Evolutionary conservation across 305 asterid genomes (phyloP).

Genomic region (Fraxinus angustifolia): DNA sequence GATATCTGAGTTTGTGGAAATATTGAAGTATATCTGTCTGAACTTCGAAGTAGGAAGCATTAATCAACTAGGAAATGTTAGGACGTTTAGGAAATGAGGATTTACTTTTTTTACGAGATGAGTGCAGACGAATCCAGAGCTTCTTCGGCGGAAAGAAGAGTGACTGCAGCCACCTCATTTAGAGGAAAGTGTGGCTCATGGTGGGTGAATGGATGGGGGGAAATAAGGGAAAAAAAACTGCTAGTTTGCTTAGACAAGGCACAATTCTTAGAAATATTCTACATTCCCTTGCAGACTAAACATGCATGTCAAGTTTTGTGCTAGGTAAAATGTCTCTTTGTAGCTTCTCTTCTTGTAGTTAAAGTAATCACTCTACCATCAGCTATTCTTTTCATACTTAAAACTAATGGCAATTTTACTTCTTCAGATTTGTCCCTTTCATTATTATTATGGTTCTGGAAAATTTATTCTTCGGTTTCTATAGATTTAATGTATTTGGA

Average conservation of each 20-base stretch:
- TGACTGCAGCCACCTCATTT: conserved; percentile 90
- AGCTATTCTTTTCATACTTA: conserved; percentile 26
- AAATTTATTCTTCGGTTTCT: neutral
- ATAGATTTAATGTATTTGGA: conserved; percentile 15
- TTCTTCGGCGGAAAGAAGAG: conserved; percentile 87
- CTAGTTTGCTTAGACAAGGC: conserved; percentile 82
- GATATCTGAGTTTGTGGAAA: neutral
- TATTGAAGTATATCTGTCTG: neutral
- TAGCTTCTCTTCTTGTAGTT: conserved; percentile 43
- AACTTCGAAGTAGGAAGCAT: neutral
- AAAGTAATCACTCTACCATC: conserved; percentile 53
- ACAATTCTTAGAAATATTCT: conserved; percentile 39
- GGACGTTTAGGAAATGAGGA: neutral
- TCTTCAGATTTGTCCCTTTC: neutral
- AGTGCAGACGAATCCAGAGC: conserved; percentile 74
- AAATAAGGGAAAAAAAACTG: conserved; percentile 28
- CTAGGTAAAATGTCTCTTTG: conserved; percentile 59
- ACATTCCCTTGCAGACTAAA: conserved; percentile 53
- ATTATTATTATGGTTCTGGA: neutral
- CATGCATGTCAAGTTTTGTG: conserved; percentile 38
- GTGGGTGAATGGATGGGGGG: conserved; percentile 33
- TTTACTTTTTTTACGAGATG: conserved; percentile 72
- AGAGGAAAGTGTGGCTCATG: conserved; percentile 49
- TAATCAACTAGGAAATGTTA: neutral
- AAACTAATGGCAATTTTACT: neutral